Conservation (phyloP, 2,329 filamentous ascomycete species). For the Plectosphaerella plurivora region DNA sequence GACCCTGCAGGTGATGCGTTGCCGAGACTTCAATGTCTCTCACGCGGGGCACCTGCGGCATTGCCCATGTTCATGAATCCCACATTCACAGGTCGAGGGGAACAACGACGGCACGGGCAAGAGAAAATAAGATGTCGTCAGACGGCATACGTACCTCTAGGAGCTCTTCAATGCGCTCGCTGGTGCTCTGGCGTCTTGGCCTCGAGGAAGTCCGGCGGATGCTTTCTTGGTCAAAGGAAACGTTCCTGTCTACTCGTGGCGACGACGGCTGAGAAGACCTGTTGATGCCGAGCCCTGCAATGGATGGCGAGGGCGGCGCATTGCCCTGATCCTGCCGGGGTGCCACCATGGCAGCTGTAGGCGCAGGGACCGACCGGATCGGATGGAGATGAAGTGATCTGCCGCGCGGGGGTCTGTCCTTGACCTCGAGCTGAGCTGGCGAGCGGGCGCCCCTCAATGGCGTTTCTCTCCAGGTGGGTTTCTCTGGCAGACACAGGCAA, state of each 20-base stretch:
- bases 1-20: background rate
- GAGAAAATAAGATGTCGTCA: conserved; percentile 1
- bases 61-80: no score
- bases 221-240: conserved; percentile 8
- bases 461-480: background rate
- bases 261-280: conserved; percentile 4
- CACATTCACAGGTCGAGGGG: background rate
- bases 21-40: no score
- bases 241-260: conserved; percentile 7
- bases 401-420: background rate
- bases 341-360: conserved; percentile 3
- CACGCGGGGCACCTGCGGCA: no score
- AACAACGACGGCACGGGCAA: background rate
- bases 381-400: no score
- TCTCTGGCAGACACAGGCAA: no score
- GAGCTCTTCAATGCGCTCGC: conserved; percentile 39
- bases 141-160: conserved; percentile 35
- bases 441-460: background rate
- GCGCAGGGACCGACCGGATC: no score
- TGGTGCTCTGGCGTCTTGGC: conserved; percentile 18
- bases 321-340: background rate
- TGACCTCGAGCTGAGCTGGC: conserved; percentile 2
- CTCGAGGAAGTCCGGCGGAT: conserved; percentile 5
- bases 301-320: conserved; percentile 1
- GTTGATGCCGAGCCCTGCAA: background rate